These are phyloP conservation scores for Wallacemonas rigidus DNA, from an alignment of 208 protist species.

Conservation along the genomic window DNA sequence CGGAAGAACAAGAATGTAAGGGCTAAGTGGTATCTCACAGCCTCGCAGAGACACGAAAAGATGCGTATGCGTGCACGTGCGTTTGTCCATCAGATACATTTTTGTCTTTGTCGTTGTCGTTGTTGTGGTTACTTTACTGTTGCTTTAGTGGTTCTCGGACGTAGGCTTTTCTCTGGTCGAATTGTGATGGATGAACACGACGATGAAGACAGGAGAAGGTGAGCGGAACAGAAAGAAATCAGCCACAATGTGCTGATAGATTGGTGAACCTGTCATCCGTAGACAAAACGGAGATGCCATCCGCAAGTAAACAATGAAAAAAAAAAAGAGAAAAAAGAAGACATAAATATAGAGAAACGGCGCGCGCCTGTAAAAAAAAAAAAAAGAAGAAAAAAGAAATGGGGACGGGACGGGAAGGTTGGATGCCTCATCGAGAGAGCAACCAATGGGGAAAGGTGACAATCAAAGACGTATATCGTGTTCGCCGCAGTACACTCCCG, in stretches of 20 bases:
- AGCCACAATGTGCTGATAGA: no score
- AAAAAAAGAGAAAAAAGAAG: not conserved
- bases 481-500: no score
- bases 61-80: not conserved
- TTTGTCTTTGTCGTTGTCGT: not conserved
- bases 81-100: not conserved
- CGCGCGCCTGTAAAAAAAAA: not conserved
- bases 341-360: not conserved
- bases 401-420: not conserved
- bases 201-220: no score
- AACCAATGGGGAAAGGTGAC: no score
- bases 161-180: no score
- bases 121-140: not conserved
- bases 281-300: no score
- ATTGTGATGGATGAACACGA: no score
- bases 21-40: not conserved
- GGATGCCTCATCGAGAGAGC: no score
- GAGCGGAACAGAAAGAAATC: no score
- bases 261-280: no score
- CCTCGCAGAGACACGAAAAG: not conserved
- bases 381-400: slow-evolving; percentile 15
- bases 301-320: not conserved
- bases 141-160: no score
- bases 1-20: slow-evolving; percentile 3
- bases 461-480: no score